These are phyloP conservation scores for Cladophialophora exuberans DNA, from an alignment of 2,329 filamentous ascomycete species.

Conservation along the genomic window DNA sequence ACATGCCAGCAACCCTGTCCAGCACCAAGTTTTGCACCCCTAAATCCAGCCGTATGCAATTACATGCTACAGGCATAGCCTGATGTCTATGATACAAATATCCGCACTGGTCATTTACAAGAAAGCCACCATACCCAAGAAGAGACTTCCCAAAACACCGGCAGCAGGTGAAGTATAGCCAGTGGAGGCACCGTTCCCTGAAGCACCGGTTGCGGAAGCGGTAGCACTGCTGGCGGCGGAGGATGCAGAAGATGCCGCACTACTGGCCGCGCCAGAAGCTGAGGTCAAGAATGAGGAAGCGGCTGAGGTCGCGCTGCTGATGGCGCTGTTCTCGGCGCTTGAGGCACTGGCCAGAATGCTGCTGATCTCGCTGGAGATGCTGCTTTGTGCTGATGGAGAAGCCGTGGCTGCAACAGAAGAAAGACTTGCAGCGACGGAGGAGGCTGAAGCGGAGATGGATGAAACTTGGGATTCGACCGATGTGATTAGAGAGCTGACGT, in stretches of 20 bases:
- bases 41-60: neutral
- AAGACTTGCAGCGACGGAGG: conserved; percentile 21
- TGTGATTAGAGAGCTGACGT: conserved; percentile 16
- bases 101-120: conserved; percentile 22
- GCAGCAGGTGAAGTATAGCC: conserved; percentile 18
- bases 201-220: conserved; percentile 8
- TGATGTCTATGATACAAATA: too few species aligned
- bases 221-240: conserved; percentile 11
- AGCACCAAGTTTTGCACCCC: too few species aligned
- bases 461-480: conserved; percentile 14
- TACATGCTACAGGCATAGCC: too few species aligned
- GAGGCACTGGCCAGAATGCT: conserved; percentile 21
- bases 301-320: conserved; percentile 14
- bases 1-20: too few species aligned
- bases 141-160: conserved; percentile 22
- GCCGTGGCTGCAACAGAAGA: conserved; percentile 23
- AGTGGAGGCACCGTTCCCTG: conserved; percentile 18
- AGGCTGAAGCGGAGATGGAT: conserved; percentile 15
- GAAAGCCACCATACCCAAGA: conserved; percentile 25
- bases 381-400: conserved; percentile 17
- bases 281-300: conserved; percentile 17
- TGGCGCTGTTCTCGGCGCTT: conserved; percentile 12
- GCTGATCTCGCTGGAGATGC: conserved; percentile 24
- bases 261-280: conserved; percentile 14
- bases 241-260: conserved; percentile 7